Base-by-base conservation (phyloP, 257 asterid genomes). In the Marsdenia floribunda region DNA sequence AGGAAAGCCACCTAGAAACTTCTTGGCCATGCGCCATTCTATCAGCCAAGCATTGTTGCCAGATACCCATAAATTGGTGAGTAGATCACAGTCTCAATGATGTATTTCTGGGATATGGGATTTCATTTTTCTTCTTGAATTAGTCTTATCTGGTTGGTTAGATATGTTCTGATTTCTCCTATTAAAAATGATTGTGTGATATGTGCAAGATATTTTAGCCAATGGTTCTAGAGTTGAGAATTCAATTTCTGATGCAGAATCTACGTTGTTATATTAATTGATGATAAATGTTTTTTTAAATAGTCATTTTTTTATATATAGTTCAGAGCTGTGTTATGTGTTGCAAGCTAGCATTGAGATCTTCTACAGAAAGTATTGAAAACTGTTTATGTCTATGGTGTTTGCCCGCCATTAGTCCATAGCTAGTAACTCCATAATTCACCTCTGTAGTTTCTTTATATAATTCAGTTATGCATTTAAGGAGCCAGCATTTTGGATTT, bases 21-120 rank as follows among this genome's bases (percentile, higher is more conserved):
- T 70, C 37, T 85, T 96, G 3, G 76, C 82, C 82, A 88, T 94
- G 96, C 83, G 98, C 53, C 97, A 91, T 82, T 91, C 91, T 80
- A 87, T 83, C 74, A 91, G 98, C 86, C 98, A 91, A 24, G 90
- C 89, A 40, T 82, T 88, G 55, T 78, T 93, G 87, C 88, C 81
- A 8, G 90, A 85, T 76, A 82, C 88, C 75, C 79, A 76, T 79
- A 70, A 80, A 55, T 64, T 82, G 93, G 96, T 88, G 42, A 83
- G 95, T 77, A 40, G 65, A 57, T 85, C 80, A 67, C 74, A 74
- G 46, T 57, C 64, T 52, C 35, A 26, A 22, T 33, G 66, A 21
- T 7, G 2, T 59, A 14, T 15, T 68, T 49, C 11, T 68, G 60
- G 38, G 11, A 6, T 47, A 21, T 67, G 19, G 35, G 60, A 26